These are phyloP conservation scores for Exophiala bonariae DNA, from an alignment of 2,329 filamentous ascomycete species.

Conservation along the genomic window DNA sequence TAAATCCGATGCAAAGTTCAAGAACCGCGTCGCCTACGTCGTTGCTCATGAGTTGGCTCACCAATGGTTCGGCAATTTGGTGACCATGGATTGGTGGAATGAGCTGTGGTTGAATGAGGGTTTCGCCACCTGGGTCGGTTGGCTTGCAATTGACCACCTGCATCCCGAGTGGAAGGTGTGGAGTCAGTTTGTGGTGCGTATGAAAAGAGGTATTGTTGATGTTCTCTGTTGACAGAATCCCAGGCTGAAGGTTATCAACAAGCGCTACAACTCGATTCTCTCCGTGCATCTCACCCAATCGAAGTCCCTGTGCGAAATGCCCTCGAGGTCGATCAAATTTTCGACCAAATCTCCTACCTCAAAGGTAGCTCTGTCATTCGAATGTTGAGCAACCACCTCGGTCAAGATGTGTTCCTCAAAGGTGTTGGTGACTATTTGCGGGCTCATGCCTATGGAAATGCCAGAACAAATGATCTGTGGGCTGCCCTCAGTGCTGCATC, in stretches of 20 bases:
- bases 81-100: slow-evolving; percentile 94
- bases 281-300: slow-evolving; percentile 91
- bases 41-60: slow-evolving; percentile 97
- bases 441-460: slow-evolving; percentile 81
- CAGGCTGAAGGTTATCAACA: slow-evolving; percentile 87
- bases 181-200: slow-evolving; percentile 85
- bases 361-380: slow-evolving; percentile 96
- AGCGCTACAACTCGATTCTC: slow-evolving; percentile 84
- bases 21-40: slow-evolving; percentile 92
- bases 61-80: slow-evolving; percentile 93
- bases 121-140: slow-evolving; percentile 98
- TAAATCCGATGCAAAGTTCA: slow-evolving; percentile 84
- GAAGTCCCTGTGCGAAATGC: slow-evolving; percentile 93
- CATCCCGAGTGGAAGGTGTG: slow-evolving; percentile 98
- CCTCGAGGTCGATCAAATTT: slow-evolving; percentile 95
- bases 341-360: slow-evolving; percentile 93
- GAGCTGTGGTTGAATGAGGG: slow-evolving; percentile 94
- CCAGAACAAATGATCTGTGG: slow-evolving; percentile 91
- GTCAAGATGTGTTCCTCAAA: slow-evolving; percentile 82
- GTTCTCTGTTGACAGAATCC: slow-evolving; percentile 39
- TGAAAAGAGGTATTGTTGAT: slow-evolving; percentile 52
- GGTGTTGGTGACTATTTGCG: slow-evolving; percentile 90
- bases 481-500: slow-evolving; percentile 82
- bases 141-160: slow-evolving; percentile 85
- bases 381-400: slow-evolving; percentile 91